Percentiles rank a stretch among this genome's conserved stretches.
Evolutionary conservation across 495 filamentous ascomycete species (phyloP).

Genomic region (Hypoxylon lenormandii): DNA sequence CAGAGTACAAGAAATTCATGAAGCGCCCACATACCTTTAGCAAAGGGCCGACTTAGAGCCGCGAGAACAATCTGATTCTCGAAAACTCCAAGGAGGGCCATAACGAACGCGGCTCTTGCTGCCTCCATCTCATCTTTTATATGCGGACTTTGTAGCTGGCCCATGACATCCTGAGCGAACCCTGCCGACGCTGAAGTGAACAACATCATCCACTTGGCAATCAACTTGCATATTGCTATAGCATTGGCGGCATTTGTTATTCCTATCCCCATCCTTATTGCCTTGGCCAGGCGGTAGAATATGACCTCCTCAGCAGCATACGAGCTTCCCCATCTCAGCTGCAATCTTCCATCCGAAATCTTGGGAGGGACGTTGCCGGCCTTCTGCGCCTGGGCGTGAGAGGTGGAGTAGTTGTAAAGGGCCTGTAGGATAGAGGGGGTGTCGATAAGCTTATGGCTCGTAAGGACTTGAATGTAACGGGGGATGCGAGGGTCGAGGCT

Average conservation of each 20-base stretch:
- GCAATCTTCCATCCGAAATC: slow-evolving; percentile 25
- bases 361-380: slow-evolving; percentile 44
- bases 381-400: slow-evolving; percentile 51
- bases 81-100: slow-evolving; percentile 60
- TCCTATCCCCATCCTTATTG: slow-evolving; percentile 54
- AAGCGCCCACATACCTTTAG: slow-evolving; percentile 57
- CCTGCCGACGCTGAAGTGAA: slow-evolving; percentile 57
- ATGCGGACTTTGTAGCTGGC: slow-evolving; percentile 55
- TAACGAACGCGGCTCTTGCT: slow-evolving; percentile 67
- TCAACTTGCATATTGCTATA: slow-evolving; percentile 50
- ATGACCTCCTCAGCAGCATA: slow-evolving; percentile 63
- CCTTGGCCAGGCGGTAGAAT: slow-evolving; percentile 65
- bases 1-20: slow-evolving; percentile 19
- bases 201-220: slow-evolving; percentile 61
- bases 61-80: slow-evolving; percentile 63
- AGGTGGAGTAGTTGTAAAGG: slow-evolving; percentile 70
- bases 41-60: slow-evolving; percentile 57
- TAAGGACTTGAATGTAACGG: slow-evolving; percentile 72
- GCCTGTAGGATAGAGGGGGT: slow-evolving; percentile 68
- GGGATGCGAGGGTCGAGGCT: slow-evolving; percentile 73
- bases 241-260: slow-evolving; percentile 54
- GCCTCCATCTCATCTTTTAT: slow-evolving; percentile 63
- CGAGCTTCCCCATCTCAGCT: slow-evolving; percentile 62
- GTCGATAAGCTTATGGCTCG: slow-evolving; percentile 65
- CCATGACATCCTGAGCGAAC: slow-evolving; percentile 58